A percentile compares a stretch with the other conserved stretches of the same genome.
Conservation (phyloP, 305 asterid genomes). For the Fraxinus dipetala region DNA sequence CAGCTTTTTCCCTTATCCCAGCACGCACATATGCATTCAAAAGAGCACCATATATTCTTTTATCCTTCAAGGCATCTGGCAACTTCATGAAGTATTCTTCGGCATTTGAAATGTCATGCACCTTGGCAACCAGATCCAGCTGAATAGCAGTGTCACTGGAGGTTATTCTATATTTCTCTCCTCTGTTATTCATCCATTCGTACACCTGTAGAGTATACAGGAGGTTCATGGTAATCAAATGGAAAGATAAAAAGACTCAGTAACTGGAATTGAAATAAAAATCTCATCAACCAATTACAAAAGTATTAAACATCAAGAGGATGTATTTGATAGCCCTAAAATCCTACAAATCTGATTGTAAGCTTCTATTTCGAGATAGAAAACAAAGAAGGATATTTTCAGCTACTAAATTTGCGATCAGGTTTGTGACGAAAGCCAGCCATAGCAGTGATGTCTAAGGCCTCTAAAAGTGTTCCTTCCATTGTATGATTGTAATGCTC, state of each 20-base stretch:
- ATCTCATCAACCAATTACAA: neutral
- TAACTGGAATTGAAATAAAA: neutral
- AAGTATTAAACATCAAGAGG: neutral
- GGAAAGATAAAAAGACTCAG: neutral
- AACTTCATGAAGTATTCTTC: slow-evolving; percentile 65
- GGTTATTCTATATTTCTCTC: slow-evolving; percentile 58
- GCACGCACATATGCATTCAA: slow-evolving; percentile 70
- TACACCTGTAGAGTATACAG: slow-evolving; percentile 55
- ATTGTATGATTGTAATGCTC: neutral
- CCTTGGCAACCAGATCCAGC: slow-evolving; percentile 80
- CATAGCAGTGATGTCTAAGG: neutral
- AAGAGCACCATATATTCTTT: slow-evolving; percentile 74
- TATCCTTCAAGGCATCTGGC: slow-evolving; percentile 72
- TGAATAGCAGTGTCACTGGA: slow-evolving; percentile 86
- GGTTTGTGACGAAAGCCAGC: neutral
- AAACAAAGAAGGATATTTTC: neutral
- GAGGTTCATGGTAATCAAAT: neutral
- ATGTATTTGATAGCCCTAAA: neutral
- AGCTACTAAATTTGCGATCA: neutral
- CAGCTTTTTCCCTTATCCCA: slow-evolving; percentile 69
- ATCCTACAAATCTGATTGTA: neutral
- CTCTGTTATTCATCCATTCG: slow-evolving; percentile 86
- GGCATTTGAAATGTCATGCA: slow-evolving; percentile 68
- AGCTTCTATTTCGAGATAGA: neutral
- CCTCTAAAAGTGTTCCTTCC: neutral